Base-by-base conservation (phyloP, 1,139 yeast species). In the Ogataea hybrid region DNA sequence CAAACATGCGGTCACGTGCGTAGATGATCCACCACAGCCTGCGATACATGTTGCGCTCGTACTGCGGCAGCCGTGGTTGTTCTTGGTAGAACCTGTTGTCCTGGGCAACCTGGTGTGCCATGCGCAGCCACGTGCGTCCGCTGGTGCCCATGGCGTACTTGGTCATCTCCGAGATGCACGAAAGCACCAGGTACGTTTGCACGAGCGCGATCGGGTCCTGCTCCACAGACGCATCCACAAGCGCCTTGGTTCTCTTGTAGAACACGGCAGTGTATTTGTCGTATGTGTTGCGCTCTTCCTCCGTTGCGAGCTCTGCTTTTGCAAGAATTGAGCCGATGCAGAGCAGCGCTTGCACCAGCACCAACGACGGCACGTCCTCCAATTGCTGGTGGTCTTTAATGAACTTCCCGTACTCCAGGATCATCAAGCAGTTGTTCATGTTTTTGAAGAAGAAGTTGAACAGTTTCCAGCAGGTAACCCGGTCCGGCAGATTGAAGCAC, bases 11-110 rank as follows among this genome's bases (percentile, higher is more conserved):
- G 59, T 83, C 92, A 54, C 84, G 77, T 49, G 78, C 78, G 58
- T 81, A 84, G 31, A 84, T 64, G 49, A 81, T 73, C 92, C 94
- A 84, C 89, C 90, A 84, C 15, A 82, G 71, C 36, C 87, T 68
- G 48, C 81, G 70, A 79, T 86, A 79, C 39, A 79, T 63, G 48
- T 78, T 75, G 56, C 78, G 75, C 44, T 81, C 84, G 20, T 71
- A 67, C 52, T 70, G 75, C 4, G 42, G 22, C 2, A 54, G 51
- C 17, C 65, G 52, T 46, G 65, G 57, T 21, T 55, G 56, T 6
- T 61, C 52, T 25, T 58, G 56, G 35, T 61, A 59, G 53, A 84
- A 70, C 2, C 90, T 89, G 59, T 79, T 77, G 5, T 89, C 87
- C 57, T 84, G 90, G 4, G 90, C 90, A 38, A 83, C 71, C n/a